Evolutionary conservation across 805 yeast genomes (phyloP), one percentile per base, ranked within the genome.

Genomic region (Pichia manshurica): DNA sequence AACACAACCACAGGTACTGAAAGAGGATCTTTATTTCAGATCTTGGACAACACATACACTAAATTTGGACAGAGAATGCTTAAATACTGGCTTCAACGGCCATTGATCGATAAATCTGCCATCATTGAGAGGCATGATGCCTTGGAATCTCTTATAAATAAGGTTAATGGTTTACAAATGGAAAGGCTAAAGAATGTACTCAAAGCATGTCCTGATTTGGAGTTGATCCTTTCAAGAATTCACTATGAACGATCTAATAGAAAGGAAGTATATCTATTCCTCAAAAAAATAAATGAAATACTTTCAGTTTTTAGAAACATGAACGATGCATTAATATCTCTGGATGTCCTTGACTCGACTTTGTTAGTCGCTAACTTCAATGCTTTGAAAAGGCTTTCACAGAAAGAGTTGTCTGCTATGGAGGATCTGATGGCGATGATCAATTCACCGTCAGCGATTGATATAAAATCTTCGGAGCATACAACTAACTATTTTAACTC

Each of bases 41-140:
- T 87, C 2, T 56, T 93, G 50, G 85, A 91, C 60, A 89, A 84
- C 54, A 87, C 98, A 0, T 67, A 78, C 31, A 87, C 98, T 0
- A 71, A 74, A 25, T 84, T 83, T 63, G 99, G 99, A 0, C 74
- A 71, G 39, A 65, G 96, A 46, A 56, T 78, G 49, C 62, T 93
- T 13, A 70, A 73, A 25, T 68, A 75, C 34, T 93, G 99, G 99
- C 66, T 90, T 0, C 71, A 79, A 1, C 70, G 74, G 50, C 99
- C 99, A 1, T 69, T 90, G 20, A 64, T 78, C 0, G 72, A 79
- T 38, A 67, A 71, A 28, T 70, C 66, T 1, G 66, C 66, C 8
- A 84, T 93, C 2, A 72, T 75, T 47, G 70, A 72, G n/a, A 72
- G 99, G 22, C 66, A 75, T 0, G 76, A 75, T 36, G 88, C 95